Evolutionary conservation across 2,329 filamentous ascomycete species (phyloP).

Genomic region (Aspergillus candidus): DNA sequence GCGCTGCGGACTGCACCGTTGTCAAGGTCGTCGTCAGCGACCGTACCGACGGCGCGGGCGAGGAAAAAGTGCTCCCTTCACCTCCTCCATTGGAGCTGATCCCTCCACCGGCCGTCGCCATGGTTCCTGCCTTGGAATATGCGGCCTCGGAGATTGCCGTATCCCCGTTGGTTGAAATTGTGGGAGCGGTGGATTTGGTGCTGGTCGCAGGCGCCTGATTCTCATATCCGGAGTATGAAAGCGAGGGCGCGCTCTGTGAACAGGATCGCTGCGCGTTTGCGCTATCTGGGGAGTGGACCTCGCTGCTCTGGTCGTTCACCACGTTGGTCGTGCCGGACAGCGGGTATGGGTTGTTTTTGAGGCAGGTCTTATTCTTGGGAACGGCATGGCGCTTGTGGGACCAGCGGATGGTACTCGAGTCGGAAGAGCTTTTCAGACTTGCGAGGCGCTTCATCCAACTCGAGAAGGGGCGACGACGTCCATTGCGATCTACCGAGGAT

Average conservation of each 20-base stretch:
- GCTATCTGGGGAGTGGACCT: conserved; percentile 44
- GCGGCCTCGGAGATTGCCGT: conserved; percentile 67
- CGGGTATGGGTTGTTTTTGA: conserved; percentile 85
- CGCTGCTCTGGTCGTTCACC: conserved; percentile 36
- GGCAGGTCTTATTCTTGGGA: conserved; percentile 52
- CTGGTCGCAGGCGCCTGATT: conserved; percentile 55
- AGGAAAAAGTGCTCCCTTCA: conserved; percentile 60
- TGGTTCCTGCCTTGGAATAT: conserved; percentile 76
- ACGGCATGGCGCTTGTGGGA: conserved; percentile 33
- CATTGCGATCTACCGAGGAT: conserved; percentile 56
- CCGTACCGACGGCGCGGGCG: conserved; percentile 58
- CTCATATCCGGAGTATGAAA: conserved; percentile 56
- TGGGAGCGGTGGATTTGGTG: conserved; percentile 68
- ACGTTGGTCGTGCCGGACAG: conserved; percentile 60
- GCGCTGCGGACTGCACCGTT: conserved; percentile 58
- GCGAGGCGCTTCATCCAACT: conserved; percentile 92
- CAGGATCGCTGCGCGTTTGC: conserved; percentile 49
- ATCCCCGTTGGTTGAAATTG: conserved; percentile 76
- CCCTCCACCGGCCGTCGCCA: conserved; percentile 56
- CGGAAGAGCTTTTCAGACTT: conserved; percentile 72
- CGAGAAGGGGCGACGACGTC: conserved; percentile 77
- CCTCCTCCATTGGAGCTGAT: conserved; percentile 62
- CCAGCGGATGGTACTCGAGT: conserved; percentile 37
- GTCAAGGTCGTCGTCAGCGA: conserved; percentile 61
- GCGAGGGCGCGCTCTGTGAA: conserved; percentile 54